phyloP scores from a whole-genome alignment of 2,329 filamentous ascomycete species.

The Cryphonectria nitschkei region DNA sequence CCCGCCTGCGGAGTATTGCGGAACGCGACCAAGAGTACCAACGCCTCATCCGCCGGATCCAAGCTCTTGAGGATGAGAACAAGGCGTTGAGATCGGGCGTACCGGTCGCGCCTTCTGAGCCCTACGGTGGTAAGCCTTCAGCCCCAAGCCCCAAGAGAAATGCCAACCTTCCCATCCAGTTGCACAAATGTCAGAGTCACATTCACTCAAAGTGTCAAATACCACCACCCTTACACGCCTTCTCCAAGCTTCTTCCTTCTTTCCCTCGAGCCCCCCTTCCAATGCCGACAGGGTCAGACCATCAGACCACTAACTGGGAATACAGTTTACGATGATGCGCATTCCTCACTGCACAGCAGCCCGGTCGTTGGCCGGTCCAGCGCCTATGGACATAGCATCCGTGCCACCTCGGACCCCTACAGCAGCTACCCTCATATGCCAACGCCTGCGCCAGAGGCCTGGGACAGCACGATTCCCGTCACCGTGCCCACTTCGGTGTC shows the following conservation, averaged over 20 bases:
- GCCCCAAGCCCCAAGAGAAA: not conserved
- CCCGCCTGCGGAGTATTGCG: conserved; percentile 64
- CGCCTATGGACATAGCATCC: conserved; percentile 43
- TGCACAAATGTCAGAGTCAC: not conserved
- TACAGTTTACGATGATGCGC: conserved; percentile 47
- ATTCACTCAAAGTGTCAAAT: not conserved
- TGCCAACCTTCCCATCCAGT: not conserved
- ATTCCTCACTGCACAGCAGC: conserved; percentile 42
- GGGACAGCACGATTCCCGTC: conserved; percentile 49
- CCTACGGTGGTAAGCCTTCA: conserved; percentile 48
- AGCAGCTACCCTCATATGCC: conserved; percentile 41
- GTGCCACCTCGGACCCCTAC: conserved; percentile 25
- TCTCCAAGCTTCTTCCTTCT: too few relatives aligned
- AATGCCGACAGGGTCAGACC: conserved; percentile 2
- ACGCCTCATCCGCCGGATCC: conserved; percentile 56
- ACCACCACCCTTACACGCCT: not conserved
- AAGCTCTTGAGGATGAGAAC: conserved; percentile 58
- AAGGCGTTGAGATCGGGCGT: conserved; percentile 49
- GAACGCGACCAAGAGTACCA: conserved; percentile 55
- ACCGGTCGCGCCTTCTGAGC: conserved; percentile 46
- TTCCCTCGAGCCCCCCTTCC: too few relatives aligned
- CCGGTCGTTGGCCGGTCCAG: conserved; percentile 49
- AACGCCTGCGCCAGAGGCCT: conserved; percentile 43
- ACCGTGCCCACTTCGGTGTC: conserved; percentile 54
- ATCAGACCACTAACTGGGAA: conserved; percentile 18